A percentile compares a stretch with the other conserved stretches of the same genome.
Evolutionary conservation across 1,284 basidiomycete genomes (phyloP).

Genomic region (Malassezia globosa): DNA sequence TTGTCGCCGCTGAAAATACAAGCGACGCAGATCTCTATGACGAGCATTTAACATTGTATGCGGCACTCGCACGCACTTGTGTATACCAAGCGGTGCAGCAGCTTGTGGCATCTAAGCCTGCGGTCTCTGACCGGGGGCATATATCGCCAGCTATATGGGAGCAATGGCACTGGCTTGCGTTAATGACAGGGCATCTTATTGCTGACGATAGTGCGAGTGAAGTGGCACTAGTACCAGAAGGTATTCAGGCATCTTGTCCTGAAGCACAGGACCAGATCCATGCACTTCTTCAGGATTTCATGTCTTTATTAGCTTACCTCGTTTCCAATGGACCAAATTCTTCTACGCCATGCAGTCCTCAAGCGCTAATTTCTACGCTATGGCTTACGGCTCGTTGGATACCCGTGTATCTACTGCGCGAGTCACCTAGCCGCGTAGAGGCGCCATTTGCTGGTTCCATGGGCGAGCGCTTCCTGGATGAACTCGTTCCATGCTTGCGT

Average conservation of each 20-base stretch:
- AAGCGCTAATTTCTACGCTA: constrained; percentile 30
- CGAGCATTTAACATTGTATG: constrained; percentile 34
- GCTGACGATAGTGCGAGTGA: constrained; percentile 32
- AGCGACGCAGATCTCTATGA: constrained; percentile 34
- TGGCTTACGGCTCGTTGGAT: constrained; percentile 40
- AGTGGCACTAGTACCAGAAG: constrained; percentile 25
- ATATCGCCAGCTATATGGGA: constrained; percentile 34
- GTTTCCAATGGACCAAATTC: constrained; percentile 19
- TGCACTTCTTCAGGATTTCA: constrained; percentile 23
- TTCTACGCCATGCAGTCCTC: constrained; percentile 29
- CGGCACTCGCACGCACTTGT: constrained; percentile 26
- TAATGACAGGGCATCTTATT: constrained; percentile 32
- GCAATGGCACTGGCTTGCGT: constrained; percentile 34
- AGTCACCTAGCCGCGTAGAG: constrained; percentile 10
- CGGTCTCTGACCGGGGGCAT: constrained; percentile 5
- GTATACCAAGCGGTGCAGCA: constrained; percentile 10
- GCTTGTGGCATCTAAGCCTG: constrained; percentile 18
- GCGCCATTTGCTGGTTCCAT: constrained; percentile 23
- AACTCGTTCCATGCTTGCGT: constrained; percentile 20
- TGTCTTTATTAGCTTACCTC: constrained; percentile 27
- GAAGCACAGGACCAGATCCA: constrained; percentile 19
- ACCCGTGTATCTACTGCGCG: constrained; percentile 29
- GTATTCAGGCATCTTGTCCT: constrained; percentile 13
- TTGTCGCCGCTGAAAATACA: constrained; percentile 20
- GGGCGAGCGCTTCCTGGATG: constrained; percentile 22